Conservation (phyloP, 768 basidiomycete species). For the Lactarius evosmus region DNA sequence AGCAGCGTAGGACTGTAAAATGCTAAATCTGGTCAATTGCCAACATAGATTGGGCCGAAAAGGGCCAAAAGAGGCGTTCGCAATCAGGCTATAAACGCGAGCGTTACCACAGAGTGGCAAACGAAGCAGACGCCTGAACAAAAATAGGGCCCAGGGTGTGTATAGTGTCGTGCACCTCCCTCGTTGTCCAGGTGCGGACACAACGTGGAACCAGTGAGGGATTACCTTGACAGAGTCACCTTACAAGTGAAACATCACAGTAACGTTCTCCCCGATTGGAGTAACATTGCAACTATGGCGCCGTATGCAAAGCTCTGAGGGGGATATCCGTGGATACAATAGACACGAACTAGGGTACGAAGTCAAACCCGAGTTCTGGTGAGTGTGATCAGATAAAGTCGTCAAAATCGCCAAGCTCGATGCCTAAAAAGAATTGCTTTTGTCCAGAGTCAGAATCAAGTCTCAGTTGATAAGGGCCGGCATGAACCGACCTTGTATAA, state of each 20-base stretch:
- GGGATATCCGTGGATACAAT: slow-evolving; percentile 6
- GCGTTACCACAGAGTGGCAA: neutral
- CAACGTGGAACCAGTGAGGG: slow-evolving; percentile 5
- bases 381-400: slow-evolving; percentile 19
- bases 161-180: neutral
- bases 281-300: neutral
- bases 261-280: neutral
- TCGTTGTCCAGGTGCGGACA: slow-evolving; percentile 16
- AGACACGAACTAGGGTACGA: neutral
- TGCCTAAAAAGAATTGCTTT: slow-evolving; percentile 51
- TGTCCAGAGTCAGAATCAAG: neutral
- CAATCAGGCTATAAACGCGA: neutral
- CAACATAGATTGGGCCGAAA: neutral
- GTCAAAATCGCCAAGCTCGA: slow-evolving; percentile 59
- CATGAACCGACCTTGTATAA: slow-evolving; percentile 63
- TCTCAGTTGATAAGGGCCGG: neutral
- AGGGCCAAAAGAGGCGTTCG: neutral
- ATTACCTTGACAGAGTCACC: neutral
- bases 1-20: neutral
- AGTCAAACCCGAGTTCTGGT: neutral
- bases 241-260: neutral
- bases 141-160: neutral
- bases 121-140: neutral
- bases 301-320: neutral
- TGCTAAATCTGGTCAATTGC: neutral